These are phyloP conservation scores for Skeletonema potamos DNA, from an alignment of 108 stramenopile species.

Conservation along the genomic window DNA sequence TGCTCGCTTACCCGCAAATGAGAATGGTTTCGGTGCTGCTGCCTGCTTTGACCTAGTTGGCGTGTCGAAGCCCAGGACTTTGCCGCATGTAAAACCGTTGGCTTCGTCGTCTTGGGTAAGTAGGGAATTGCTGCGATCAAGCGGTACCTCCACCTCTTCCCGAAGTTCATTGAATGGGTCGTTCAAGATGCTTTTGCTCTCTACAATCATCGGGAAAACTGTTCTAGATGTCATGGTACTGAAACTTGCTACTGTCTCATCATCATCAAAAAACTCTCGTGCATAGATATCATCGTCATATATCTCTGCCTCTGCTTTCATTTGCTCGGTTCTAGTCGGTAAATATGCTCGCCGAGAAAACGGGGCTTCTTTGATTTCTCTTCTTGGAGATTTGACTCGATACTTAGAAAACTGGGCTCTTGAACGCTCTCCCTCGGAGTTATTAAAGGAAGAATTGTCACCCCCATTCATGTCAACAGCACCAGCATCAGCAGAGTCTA, in stretches of 20 bases:
- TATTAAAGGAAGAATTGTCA: background rate
- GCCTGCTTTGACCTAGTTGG: slow-evolving; percentile 12
- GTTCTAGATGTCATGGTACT: slow-evolving; percentile 38
- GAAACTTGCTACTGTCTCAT: slow-evolving; percentile 80
- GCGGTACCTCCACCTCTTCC: background rate
- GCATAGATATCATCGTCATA: slow-evolving; percentile 31
- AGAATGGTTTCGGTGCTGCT: slow-evolving; percentile 31
- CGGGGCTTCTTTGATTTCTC: slow-evolving; percentile 26
- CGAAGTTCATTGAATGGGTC: background rate
- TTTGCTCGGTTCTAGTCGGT: slow-evolving; percentile 74
- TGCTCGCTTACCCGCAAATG: slow-evolving; percentile 42
- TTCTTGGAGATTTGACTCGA: slow-evolving; percentile 17
- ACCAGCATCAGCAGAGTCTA: background rate
- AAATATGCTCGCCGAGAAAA: slow-evolving; percentile 78
- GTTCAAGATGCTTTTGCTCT: slow-evolving; percentile 19
- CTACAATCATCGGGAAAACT: slow-evolving; percentile 15
- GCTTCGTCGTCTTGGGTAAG: background rate
- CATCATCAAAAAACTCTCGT: slow-evolving; percentile 67
- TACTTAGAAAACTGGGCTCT: slow-evolving; percentile 9
- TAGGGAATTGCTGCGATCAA: background rate
- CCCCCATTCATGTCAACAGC: background rate
- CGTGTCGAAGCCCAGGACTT: background rate
- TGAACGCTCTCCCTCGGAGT: background rate
- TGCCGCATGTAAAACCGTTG: background rate
- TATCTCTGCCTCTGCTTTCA: slow-evolving; percentile 76